Percentiles rank a stretch among this genome's conserved stretches.
Evolutionary conservation across 2,329 filamentous ascomycete species (phyloP).

Genomic region (Penicillium thymicola): DNA sequence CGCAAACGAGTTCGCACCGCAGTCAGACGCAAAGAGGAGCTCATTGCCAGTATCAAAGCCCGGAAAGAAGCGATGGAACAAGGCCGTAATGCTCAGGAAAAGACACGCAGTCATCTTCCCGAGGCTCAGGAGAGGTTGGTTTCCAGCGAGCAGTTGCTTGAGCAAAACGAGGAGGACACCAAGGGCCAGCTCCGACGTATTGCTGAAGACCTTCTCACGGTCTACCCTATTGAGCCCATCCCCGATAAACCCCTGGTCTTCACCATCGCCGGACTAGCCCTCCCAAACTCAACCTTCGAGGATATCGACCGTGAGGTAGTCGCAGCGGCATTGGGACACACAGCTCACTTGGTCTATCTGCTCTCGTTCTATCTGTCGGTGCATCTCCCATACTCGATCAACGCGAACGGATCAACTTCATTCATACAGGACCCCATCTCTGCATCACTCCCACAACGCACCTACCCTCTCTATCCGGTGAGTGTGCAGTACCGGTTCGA

Average conservation of each 20-base stretch:
- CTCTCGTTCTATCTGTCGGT: slow-evolving; percentile 79
- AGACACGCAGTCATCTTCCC: slow-evolving; percentile 59
- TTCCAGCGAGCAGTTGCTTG: slow-evolving; percentile 54
- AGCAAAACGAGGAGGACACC: slow-evolving; percentile 60
- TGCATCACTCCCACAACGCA: slow-evolving; percentile 53
- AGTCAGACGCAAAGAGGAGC: slow-evolving; percentile 62
- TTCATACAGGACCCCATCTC: slow-evolving; percentile 72
- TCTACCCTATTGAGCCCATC: slow-evolving; percentile 77
- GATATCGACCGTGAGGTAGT: slow-evolving; percentile 65
- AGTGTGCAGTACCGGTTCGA: slow-evolving; percentile 86
- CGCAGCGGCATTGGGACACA: slow-evolving; percentile 77
- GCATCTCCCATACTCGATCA: slow-evolving; percentile 76
- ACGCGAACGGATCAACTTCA: slow-evolving; percentile 68
- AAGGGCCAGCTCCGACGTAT: slow-evolving; percentile 84
- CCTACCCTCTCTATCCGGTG: slow-evolving; percentile 77
- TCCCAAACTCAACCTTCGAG: slow-evolving; percentile 78
- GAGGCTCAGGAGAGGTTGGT: slow-evolving; percentile 59
- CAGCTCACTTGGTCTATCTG: slow-evolving; percentile 69
- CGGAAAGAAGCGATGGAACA: slow-evolving; percentile 65
- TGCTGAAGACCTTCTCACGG: slow-evolving; percentile 72
- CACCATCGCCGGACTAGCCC: slow-evolving; percentile 71
- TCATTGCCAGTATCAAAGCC: slow-evolving; percentile 62
- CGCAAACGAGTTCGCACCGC: slow-evolving; percentile 63
- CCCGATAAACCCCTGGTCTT: slow-evolving; percentile 68
- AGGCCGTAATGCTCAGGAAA: slow-evolving; percentile 59